Evolutionary conservation across 306 rosid species (phyloP).

Genomic region (Cotoneaster glaucophyllus): DNA sequence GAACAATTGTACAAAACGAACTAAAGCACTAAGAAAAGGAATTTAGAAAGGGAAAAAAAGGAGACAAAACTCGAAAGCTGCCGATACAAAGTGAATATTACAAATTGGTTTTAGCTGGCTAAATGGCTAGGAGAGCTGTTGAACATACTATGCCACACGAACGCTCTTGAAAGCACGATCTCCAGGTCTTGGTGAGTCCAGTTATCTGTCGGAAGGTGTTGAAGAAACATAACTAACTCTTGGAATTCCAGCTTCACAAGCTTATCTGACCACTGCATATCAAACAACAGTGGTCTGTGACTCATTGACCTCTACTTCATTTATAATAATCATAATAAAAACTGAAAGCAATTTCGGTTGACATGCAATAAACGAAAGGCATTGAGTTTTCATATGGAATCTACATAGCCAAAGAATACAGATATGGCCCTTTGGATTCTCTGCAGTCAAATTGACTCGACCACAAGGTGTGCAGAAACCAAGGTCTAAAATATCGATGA

Average conservation of each 20-base stretch:
- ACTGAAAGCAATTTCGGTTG: not conserved
- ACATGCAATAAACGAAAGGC: not conserved
- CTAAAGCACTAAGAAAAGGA: not conserved
- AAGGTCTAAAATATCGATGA: too few relatives aligned
- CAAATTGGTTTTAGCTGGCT: slow-evolving; percentile 41
- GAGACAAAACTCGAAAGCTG: not conserved
- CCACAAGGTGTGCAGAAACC: too few relatives aligned
- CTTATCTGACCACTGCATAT: slow-evolving; percentile 84
- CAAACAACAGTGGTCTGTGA: slow-evolving; percentile 3
- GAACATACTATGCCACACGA: slow-evolving; percentile 99
- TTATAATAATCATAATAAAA: not conserved
- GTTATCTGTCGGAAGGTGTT: slow-evolving; percentile 89
- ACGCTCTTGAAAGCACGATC: slow-evolving; percentile 95
- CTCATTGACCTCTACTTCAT: not conserved
- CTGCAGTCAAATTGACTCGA: too few relatives aligned
- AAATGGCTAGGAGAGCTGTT: slow-evolving; percentile 91
- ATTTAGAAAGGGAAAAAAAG: not conserved
- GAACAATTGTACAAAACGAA: not conserved
- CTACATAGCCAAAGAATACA: too few relatives aligned
- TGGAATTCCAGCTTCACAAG: slow-evolving; percentile 89
- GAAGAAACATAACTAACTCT: slow-evolving; percentile 94
- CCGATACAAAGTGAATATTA: slow-evolving; percentile 15
- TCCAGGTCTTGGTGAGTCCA: slow-evolving; percentile 95
- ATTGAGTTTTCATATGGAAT: not conserved
- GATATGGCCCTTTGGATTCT: too few relatives aligned